Conservation (phyloP, 495 filamentous ascomycete genomes). For the Hypoxylon fuscum region DNA sequence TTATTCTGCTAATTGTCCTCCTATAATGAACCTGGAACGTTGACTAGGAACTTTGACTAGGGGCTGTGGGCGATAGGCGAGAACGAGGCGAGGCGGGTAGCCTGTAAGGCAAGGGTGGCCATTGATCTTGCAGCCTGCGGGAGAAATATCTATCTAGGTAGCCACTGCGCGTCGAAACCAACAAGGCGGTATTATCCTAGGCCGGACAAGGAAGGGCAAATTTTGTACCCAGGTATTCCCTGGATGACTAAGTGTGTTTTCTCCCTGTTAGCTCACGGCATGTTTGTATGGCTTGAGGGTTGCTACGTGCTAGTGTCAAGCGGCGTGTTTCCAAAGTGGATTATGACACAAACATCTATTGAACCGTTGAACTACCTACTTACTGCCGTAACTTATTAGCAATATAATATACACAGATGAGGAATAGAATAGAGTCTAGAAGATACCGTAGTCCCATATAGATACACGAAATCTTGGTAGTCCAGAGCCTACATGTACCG, state of each 20-base stretch:
- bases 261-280: background rate
- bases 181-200: conserved; percentile 16
- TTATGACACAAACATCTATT: too few species aligned
- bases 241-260: conserved; percentile 2
- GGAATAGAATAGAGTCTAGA: too few species aligned
- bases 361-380: too few species aligned
- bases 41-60: conserved; percentile 12
- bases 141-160: too few species aligned
- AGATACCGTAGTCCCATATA: too few species aligned
- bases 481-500: too few species aligned
- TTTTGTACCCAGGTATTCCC: conserved; percentile 16
- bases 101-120: too few species aligned
- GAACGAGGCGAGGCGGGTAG: too few species aligned
- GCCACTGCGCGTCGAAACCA: conserved; percentile 5
- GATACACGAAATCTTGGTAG: too few species aligned
- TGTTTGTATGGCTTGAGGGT: background rate
- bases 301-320: background rate
- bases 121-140: conserved; percentile 2
- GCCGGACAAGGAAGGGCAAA: background rate
- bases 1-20: background rate
- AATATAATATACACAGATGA: too few species aligned
- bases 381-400: too few species aligned
- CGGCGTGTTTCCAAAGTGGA: too few species aligned
- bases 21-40: background rate
- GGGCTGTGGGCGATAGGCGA: background rate